Evolutionary conservation across 306 rosid genomes (phyloP).

Genomic region (Begonia loranthoides): DNA sequence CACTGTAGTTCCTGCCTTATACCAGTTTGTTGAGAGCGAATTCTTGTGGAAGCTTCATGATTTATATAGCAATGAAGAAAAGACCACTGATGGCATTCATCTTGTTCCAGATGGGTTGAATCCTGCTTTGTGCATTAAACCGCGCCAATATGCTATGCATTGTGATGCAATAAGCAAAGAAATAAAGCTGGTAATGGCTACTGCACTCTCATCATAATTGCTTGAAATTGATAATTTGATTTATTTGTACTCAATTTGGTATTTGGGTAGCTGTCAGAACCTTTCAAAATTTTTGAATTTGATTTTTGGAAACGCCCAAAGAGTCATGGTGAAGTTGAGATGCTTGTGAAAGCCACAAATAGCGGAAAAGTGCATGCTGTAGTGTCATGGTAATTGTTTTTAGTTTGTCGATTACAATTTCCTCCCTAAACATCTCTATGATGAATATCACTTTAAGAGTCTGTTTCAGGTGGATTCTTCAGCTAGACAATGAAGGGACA

Average conservation of each 20-base stretch:
- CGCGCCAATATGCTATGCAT: conserved; percentile 70
- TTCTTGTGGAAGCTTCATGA: conserved; percentile 66
- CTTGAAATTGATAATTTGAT: conserved; percentile 12
- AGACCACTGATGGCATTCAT: conserved; percentile 45
- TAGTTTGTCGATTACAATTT: conserved; percentile 5
- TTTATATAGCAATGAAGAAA: conserved; percentile 44
- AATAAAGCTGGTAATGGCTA: conserved; percentile 47
- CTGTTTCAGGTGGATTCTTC: conserved; percentile 75
- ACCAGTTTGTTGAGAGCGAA: conserved; percentile 76
- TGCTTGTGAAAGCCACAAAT: conserved; percentile 43
- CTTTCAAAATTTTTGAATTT: conserved; percentile 96
- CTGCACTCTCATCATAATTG: conserved; percentile 1
- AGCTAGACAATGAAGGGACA: conserved; percentile 79
- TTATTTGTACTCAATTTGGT: conserved; percentile 34
- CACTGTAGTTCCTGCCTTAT: neutral
- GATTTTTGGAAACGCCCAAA: conserved; percentile 98
- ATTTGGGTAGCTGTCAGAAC: conserved; percentile 88
- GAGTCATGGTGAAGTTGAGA: conserved; percentile 48
- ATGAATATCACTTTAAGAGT: conserved; percentile 1
- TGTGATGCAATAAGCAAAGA: conserved; percentile 45
- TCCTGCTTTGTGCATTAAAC: conserved; percentile 31
- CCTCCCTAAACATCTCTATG: neutral
- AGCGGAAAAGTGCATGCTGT: conserved; percentile 72
- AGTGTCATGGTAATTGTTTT: conserved; percentile 60
- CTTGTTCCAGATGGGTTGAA: conserved; percentile 47